Conservation (phyloP, 257 asterid species). For the Plantago major region DNA sequence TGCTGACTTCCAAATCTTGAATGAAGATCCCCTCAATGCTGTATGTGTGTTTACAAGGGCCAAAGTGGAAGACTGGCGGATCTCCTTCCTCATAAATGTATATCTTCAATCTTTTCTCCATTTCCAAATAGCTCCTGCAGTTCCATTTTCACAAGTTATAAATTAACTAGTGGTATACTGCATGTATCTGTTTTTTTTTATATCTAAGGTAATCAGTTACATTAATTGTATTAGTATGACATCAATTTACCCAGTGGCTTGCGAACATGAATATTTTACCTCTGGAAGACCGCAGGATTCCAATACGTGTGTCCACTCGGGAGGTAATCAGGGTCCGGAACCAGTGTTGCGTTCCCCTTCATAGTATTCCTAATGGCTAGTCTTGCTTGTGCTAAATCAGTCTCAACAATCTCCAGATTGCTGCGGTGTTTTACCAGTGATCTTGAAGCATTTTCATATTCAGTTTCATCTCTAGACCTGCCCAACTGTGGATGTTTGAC, state of each 20-base stretch:
- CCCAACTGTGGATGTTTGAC: constrained; percentile 3
- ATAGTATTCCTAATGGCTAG: constrained; percentile 35
- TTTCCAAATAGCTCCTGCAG: constrained; percentile 60
- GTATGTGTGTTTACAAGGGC: constrained; percentile 60
- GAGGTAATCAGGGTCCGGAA: constrained; percentile 38
- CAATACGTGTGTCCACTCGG: constrained; percentile 64
- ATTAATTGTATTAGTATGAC: too few relatives aligned
- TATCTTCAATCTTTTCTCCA: constrained; percentile 57
- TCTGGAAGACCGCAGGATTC: constrained; percentile 51
- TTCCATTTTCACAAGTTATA: too few relatives aligned
- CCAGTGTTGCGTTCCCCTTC: constrained; percentile 25
- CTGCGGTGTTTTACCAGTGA: constrained; percentile 22
- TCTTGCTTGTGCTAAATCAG: constrained; percentile 45
- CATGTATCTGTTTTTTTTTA: too few relatives aligned
- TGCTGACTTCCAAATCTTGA: constrained; percentile 40
- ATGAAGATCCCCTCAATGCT: constrained; percentile 66
- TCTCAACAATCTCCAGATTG: constrained; percentile 40
- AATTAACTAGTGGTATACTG: too few relatives aligned
- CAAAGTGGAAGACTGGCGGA: constrained; percentile 63
- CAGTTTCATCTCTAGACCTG: constrained; percentile 25
- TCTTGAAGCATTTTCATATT: constrained; percentile 2
- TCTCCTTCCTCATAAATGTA: constrained; percentile 70
- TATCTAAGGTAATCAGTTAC: too few relatives aligned
- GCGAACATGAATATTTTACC: constrained; percentile 23
- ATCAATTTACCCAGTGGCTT: too few relatives aligned